These are phyloP conservation scores for Thalassiosira hispida DNA, from an alignment of 352 stramenopile species.

Conservation along the genomic window DNA sequence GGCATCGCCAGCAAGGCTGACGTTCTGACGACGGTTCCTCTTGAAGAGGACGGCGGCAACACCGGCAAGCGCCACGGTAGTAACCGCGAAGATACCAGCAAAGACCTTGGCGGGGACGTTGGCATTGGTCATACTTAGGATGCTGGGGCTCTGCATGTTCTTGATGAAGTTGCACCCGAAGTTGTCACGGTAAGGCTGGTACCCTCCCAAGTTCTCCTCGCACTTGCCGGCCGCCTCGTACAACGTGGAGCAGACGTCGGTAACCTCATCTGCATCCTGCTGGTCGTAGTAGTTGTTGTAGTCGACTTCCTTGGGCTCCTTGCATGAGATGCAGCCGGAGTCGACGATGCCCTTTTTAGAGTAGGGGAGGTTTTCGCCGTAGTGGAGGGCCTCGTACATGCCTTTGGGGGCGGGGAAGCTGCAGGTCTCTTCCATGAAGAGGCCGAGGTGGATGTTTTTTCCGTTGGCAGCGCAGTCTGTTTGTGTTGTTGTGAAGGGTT, in stretches of 20 bases:
- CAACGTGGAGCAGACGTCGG: conserved; percentile 48
- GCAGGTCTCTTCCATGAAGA: conserved; percentile 67
- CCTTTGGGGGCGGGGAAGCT: conserved; percentile 25
- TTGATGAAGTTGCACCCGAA: conserved; percentile 49
- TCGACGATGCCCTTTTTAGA: conserved; percentile 53
- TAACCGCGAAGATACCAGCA: conserved; percentile 26
- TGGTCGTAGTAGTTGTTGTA: conserved; percentile 47
- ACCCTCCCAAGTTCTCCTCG: conserved; percentile 46
- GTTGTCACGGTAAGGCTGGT: conserved; percentile 43
- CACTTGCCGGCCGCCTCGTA: conserved; percentile 59
- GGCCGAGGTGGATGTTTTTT: conserved; percentile 60
- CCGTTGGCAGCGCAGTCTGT: conserved; percentile 62
- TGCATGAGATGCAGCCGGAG: conserved; percentile 61
- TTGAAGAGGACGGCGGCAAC: conserved; percentile 1
- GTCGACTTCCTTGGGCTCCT: conserved; percentile 27
- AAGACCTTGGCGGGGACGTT: conserved; percentile 23
- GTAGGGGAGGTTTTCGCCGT: conserved; percentile 62
- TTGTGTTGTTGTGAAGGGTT: neutral
- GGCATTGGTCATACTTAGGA: neutral
- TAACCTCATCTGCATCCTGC: conserved; percentile 17
- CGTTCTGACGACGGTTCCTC: conserved; percentile 26
- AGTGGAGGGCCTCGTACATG: conserved; percentile 59
- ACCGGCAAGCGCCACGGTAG: conserved; percentile 16
- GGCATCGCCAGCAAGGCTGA: conserved; percentile 20
- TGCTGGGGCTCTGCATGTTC: neutral